These are phyloP conservation scores for Ambrosiella cleistominuta DNA, from an alignment of 2,329 filamentous ascomycete genomes.

Conservation along the genomic window DNA sequence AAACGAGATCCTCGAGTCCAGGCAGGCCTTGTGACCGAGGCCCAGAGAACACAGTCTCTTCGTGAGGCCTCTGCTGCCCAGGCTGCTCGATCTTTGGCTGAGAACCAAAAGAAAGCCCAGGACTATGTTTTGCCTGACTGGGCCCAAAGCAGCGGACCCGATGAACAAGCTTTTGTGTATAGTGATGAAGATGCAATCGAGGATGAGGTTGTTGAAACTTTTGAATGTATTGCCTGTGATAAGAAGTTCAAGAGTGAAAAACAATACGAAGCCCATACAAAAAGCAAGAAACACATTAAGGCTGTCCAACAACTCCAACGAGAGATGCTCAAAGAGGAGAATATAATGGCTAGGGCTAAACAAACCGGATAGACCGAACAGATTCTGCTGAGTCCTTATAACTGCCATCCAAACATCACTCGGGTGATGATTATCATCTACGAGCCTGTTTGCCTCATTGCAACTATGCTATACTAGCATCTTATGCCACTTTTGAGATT, in stretches of 20 bases:
- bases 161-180: conserved; percentile 35
- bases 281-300: conserved; percentile 91
- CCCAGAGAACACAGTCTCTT: conserved; percentile 60
- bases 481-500: too few species aligned
- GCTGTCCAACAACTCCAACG: conserved; percentile 61
- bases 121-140: conserved; percentile 10
- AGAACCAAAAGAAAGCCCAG: conserved; percentile 57
- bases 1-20: conserved; percentile 81
- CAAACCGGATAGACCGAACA: conserved; percentile 9
- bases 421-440: too few species aligned
- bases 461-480: too few species aligned
- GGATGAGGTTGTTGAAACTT: conserved; percentile 35
- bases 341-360: conserved; percentile 16
- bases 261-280: conserved; percentile 80
- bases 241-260: conserved; percentile 80
- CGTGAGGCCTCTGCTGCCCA: conserved; percentile 69
- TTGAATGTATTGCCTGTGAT: conserved; percentile 62
- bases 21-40: conserved; percentile 58
- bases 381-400: too few species aligned
- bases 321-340: conserved; percentile 69
- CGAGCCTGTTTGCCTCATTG: too few species aligned
- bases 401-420: too few species aligned
- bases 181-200: conserved; percentile 39
- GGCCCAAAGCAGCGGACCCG: conserved; percentile 40
- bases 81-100: conserved; percentile 64